Base-by-base conservation (phyloP, 2,329 filamentous ascomycete genomes). In the Colletotrichum noveboracense region DNA sequence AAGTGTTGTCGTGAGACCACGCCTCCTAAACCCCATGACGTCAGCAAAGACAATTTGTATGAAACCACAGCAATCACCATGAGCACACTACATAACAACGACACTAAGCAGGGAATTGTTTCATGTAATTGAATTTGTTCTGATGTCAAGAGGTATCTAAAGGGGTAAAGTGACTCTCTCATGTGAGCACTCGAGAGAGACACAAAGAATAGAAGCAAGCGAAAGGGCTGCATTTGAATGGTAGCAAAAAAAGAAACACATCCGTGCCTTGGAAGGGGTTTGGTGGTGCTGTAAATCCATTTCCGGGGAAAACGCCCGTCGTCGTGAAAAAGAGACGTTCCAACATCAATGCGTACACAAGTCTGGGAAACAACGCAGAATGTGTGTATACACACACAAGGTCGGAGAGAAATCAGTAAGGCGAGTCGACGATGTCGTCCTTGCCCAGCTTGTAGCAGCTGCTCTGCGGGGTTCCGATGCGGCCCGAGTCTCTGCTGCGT, bases 401-500 rank as follows among this genome's bases (percentile, higher is more conserved):
- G 4, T 14, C 30, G 7, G 16, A 26, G 18, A 32, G 10, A 18
- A 30, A 61, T 82, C 83, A 93, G 79, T 89, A 93, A 14, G 90
- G 89, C 43, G 90, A 89, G 81, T 98, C 93, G 28, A 98, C 96
- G 79, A 98, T 93, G 72, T 98, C 95, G 56, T 96, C 94, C 82
- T 91, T 92, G 67, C 93, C 93, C 64, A 98, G 88, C 86, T 95
- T 95, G 81, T 94, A 94, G 26, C 93, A 88, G 3, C 91, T 89
- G 77, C 91, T 92, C 26, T 88, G 85, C 52, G 84, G 85, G 2
- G 86, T 90, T 2, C 88, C 87, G 64, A 93, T 87, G 4, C 90
- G 85, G 7, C 88, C 88, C 4, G 87, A 86, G 77, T 87, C 88
- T 77, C 88, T 86, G 52, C 89, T 85, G 43, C 43, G 43, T 21